Evolutionary conservation across 805 yeast genomes (phyloP).

Genomic region (Metschnikowia continentalis): DNA sequence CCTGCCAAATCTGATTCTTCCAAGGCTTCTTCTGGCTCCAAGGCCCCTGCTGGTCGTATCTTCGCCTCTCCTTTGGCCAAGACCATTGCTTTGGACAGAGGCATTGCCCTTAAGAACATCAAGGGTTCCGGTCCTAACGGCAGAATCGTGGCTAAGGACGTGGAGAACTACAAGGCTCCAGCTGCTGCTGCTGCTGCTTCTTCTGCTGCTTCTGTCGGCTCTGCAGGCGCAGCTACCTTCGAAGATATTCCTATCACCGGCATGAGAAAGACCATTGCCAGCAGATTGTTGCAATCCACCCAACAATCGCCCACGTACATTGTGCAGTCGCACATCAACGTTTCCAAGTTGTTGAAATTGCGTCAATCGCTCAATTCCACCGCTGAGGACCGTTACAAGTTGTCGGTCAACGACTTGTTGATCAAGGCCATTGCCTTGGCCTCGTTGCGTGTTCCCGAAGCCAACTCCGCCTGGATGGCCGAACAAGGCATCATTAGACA

Average conservation of each 20-base stretch:
- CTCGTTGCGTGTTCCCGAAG: conserved; percentile 84
- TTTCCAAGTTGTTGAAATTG: conserved; percentile 84
- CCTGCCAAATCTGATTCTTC: conserved; percentile 31
- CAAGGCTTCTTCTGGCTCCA: conserved; percentile 12
- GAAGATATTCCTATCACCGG: conserved; percentile 81
- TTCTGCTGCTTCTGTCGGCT: conserved; percentile 32
- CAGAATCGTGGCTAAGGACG: conserved; percentile 87
- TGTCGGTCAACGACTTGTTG: conserved; percentile 90
- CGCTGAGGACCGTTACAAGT: conserved; percentile 81
- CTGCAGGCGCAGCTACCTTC: conserved; percentile 55
- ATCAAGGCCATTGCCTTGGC: conserved; percentile 95
- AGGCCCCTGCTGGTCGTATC: conserved; percentile 60
- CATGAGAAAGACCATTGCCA: conserved; percentile 93
- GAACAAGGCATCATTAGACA: conserved; percentile 87
- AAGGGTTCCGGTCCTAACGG: conserved; percentile 95
- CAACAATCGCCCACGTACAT: conserved; percentile 87
- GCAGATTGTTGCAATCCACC: conserved; percentile 82
- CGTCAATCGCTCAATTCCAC: conserved; percentile 84
- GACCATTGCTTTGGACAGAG: conserved; percentile 86
- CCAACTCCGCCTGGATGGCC: conserved; percentile 91
- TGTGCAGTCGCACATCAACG: conserved; percentile 82
- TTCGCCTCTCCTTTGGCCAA: conserved; percentile 95
- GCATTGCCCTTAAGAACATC: conserved; percentile 77
- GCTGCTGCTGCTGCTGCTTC: conserved; percentile 40
- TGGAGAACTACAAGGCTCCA: conserved; percentile 61